Evolutionary conservation across 345 rosid species (phyloP).

Genomic region (Gossypium australe): DNA sequence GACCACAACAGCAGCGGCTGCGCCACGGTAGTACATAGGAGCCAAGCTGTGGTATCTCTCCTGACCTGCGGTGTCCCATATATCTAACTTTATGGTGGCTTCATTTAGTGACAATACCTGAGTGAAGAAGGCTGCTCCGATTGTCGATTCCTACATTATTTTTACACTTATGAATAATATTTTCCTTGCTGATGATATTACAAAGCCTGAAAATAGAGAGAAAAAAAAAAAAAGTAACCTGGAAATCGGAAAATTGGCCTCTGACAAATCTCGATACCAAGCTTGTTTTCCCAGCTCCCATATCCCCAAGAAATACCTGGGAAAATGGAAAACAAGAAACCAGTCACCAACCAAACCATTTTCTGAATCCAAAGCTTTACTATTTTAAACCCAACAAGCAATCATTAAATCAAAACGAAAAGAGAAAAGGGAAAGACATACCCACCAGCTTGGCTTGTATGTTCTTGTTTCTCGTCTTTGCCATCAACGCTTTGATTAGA

Average conservation of each 20-base stretch:
- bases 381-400: not conserved
- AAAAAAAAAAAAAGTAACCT: conserved; percentile 29
- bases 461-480: conserved; percentile 54
- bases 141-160: conserved; percentile 50
- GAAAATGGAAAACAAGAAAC: not conserved
- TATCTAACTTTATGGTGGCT: conserved; percentile 63
- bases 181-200: not conserved
- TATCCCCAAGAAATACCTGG: conserved; percentile 78
- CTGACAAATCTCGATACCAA: conserved; percentile 66
- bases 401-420: not conserved
- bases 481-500: conserved; percentile 27
- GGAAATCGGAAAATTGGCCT: conserved; percentile 65
- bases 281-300: conserved; percentile 84
- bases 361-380: not conserved
- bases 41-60: conserved; percentile 83
- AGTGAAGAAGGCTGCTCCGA: conserved; percentile 82
- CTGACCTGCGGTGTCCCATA: conserved; percentile 88
- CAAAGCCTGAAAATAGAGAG: not conserved
- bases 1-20: conserved; percentile 78
- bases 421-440: conserved; percentile 39
- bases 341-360: not conserved
- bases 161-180: conserved; percentile 11
- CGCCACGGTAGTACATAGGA: conserved; percentile 83
- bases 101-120: conserved; percentile 69
- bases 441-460: conserved; percentile 92